These are phyloP conservation scores for Nowakowskiella sp. DNA, from an alignment of 192 early-diverging fungal species.

Conservation along the genomic window DNA sequence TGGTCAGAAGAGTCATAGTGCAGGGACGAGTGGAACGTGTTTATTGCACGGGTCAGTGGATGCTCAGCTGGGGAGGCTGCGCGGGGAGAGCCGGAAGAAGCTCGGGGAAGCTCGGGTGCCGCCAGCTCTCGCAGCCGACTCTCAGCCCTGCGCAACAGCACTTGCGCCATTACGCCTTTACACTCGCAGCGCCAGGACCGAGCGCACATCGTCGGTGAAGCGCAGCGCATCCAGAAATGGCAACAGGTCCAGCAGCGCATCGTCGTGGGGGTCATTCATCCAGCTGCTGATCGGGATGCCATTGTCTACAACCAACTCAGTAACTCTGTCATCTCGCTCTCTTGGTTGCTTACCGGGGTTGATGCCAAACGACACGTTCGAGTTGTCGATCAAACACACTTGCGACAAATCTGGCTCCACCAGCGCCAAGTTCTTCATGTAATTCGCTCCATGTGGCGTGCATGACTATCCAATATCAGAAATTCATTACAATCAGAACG, in stretches of 20 bases:
- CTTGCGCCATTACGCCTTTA: no score
- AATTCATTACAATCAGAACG: conserved; percentile 5
- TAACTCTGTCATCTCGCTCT: not conserved
- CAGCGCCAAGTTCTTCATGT: conserved; percentile 66
- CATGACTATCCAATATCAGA: conserved; percentile 49
- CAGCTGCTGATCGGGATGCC: conserved; percentile 84
- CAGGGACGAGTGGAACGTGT: no score
- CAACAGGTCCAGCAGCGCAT: conserved; percentile 74
- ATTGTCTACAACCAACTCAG: conserved; percentile 53
- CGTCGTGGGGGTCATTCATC: conserved; percentile 70
- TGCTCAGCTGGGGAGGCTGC: no score
- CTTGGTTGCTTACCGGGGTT: conserved; percentile 51
- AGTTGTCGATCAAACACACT: conserved; percentile 80
- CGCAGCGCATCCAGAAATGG: conserved; percentile 83
- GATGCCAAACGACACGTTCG: conserved; percentile 61
- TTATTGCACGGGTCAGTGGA: no score
- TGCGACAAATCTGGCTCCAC: conserved; percentile 71
- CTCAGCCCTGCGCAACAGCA: no score
- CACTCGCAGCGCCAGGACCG: conserved; percentile 52
- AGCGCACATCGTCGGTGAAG: conserved; percentile 78
- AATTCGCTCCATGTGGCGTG: conserved; percentile 55
- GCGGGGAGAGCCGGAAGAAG: no score
- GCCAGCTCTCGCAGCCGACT: no score
- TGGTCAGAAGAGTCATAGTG: no score
- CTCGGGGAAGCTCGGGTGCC: no score